phyloP scores from a whole-genome alignment of 495 filamentous ascomycete species.

The Amorphotheca resinae region DNA sequence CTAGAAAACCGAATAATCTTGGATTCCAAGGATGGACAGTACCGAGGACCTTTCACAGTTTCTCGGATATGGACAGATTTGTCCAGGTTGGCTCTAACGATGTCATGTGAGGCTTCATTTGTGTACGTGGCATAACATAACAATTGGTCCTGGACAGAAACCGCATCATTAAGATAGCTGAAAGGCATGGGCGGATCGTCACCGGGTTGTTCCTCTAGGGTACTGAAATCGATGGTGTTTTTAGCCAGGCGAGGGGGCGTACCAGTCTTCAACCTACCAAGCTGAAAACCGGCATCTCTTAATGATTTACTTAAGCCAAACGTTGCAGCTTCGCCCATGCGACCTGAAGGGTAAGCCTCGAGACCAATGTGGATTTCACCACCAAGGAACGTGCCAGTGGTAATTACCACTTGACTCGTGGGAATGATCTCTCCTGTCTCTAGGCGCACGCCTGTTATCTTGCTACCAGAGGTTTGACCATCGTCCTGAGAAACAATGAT shows the following conservation, averaged over 20 bases:
- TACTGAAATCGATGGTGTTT: conserved; percentile 67
- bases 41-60: conserved; percentile 84
- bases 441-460: conserved; percentile 73
- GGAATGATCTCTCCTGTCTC: conserved; percentile 81
- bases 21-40: conserved; percentile 90
- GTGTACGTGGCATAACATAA: conserved; percentile 76
- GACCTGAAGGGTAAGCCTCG: conserved; percentile 68
- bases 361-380: conserved; percentile 96
- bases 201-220: conserved; percentile 59
- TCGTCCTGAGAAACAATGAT: conserved; percentile 57
- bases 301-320: conserved; percentile 89
- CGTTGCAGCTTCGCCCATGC: conserved; percentile 90
- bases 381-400: conserved; percentile 89
- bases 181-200: conserved; percentile 85
- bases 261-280: conserved; percentile 89
- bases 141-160: conserved; percentile 69
- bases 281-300: conserved; percentile 74
- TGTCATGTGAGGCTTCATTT: conserved; percentile 67
- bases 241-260: conserved; percentile 81
- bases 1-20: conserved; percentile 82
- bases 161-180: conserved; percentile 71
- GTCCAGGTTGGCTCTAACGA: conserved; percentile 76
- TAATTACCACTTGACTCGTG: conserved; percentile 78
- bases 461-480: conserved; percentile 29
- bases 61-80: conserved; percentile 94